Evolutionary conservation across 768 basidiomycete species (phyloP), one percentile per base, ranked within the genome.

Genomic region (Crucibulum laeve): DNA sequence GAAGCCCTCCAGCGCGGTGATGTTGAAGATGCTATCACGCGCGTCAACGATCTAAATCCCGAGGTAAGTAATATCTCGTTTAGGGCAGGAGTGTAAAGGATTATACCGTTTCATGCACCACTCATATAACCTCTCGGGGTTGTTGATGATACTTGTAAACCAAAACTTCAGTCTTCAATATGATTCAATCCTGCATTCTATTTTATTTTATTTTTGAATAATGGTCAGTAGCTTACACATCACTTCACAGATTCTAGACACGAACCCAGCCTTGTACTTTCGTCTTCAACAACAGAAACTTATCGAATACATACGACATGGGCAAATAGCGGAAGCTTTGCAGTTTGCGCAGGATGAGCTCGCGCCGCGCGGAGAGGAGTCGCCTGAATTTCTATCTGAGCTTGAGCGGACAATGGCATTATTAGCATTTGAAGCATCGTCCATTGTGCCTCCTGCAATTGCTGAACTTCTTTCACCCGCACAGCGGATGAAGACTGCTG

Each of bases 31-130:
- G 96, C 96, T 18, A 95, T 98, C 46, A 83, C 87, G n/a, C 74
- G 87, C 32, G 90, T 96, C 28, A 97, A 98, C 55, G 95, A 98
- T 62, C 64, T 98, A 53, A 91, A 98, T 61, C 90, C 92, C 22
- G 94, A 97, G 84, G 96, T 98, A 67, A 70, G 90, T 65, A 33
- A 44, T 43, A 35, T 49, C 30, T 23, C 30, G 35, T 24, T 30
- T 25, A 0, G 38, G 10, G 32, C 30, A 41, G 32, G 53, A 51
- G 28, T 58, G 58, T 62, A 69, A 63, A 89, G 71, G 92, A 95
- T 95, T 93, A 85, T 70, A 91, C 55, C 57, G 62, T 79, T 85
- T 87, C 91, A 96, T 96, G 94, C 93, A 96, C 94, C 93, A 95
- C 91, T 84, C 93, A 80, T 74, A 96, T 82, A 70, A 82, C 74